Evolutionary conservation across 306 rosid species (phyloP).

Genomic region (Coriaria nepalensis): DNA sequence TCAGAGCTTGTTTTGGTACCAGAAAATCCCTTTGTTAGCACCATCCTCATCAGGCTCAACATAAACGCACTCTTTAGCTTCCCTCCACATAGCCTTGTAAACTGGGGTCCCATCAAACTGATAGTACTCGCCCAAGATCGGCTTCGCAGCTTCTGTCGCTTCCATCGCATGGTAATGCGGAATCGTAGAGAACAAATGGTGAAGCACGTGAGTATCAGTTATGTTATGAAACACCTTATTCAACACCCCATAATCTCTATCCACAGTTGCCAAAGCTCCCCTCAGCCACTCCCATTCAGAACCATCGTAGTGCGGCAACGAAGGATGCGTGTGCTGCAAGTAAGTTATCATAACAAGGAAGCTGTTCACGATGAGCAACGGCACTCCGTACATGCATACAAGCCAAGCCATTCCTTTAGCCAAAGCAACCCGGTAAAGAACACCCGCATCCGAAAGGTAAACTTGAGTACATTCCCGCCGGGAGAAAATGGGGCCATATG

Average conservation of each 20-base stretch:
- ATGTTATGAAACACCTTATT: slow-evolving; percentile 58
- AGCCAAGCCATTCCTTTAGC: slow-evolving; percentile 44
- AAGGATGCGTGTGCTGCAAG: slow-evolving; percentile 68
- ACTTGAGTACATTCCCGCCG: slow-evolving; percentile 31
- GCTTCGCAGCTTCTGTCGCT: slow-evolving; percentile 53
- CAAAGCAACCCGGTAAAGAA: slow-evolving; percentile 25
- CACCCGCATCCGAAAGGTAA: slow-evolving; percentile 31
- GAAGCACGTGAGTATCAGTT: slow-evolving; percentile 60
- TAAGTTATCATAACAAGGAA: slow-evolving; percentile 57
- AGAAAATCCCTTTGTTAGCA: slow-evolving; percentile 37
- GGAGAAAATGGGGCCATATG: slow-evolving; percentile 48
- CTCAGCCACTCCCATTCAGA: slow-evolving; percentile 78
- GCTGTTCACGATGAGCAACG: slow-evolving; percentile 49
- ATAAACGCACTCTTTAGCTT: slow-evolving; percentile 59
- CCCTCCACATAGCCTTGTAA: slow-evolving; percentile 74
- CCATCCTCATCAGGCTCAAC: slow-evolving; percentile 46
- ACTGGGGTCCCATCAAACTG: slow-evolving; percentile 47
- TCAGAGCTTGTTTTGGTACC: slow-evolving; percentile 50
- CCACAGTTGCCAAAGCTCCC: slow-evolving; percentile 67
- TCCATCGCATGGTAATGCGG: slow-evolving; percentile 79
- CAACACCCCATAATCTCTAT: slow-evolving; percentile 58
- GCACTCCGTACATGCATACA: slow-evolving; percentile 38
- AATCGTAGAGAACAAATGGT: slow-evolving; percentile 67
- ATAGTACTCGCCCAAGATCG: slow-evolving; percentile 36
- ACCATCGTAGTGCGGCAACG: slow-evolving; percentile 57